Base-by-base conservation (phyloP, 2,329 filamentous ascomycete species). In the Metarhizium robertsii region DNA sequence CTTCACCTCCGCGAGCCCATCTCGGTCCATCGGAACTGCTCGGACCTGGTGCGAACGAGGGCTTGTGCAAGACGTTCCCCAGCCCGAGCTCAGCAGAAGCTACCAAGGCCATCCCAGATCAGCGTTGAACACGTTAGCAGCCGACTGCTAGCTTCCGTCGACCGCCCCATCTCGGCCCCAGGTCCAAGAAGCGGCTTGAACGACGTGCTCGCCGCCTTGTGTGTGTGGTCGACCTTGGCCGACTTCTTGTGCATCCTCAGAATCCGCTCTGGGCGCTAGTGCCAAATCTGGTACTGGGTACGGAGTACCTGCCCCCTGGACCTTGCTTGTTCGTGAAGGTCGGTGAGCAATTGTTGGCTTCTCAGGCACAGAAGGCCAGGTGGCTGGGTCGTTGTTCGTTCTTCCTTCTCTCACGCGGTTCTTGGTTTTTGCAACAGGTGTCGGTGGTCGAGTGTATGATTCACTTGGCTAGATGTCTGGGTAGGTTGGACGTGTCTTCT, bases 241-340 rank as follows among this genome's bases (percentile, higher is more conserved):
- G 8, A 40, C 38, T 16, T 40, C 1, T 4, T 25, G 11, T 53
- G 42, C 50, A 52, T 25, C 51, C 42, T 46, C 51, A 18, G 40
- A 42, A 50, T 50, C 53, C 36, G 53, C 36, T 50, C 45, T 34
- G 20, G 46, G 38, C 55, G 55, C 48, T 56, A 56, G 55, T 48
- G 42, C 48, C 55, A 47, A 40, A 56, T 56, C 38, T 47, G 51
- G 51, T 13, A 34, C 32, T 16, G 10, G 38, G 10, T 29, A 25
- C 20, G 20, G 20, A 25, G 20, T 25, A 11, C 47, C 38, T 16
- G 53, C 18, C 51, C 47, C 55, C 45, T 38, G 46, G 51, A 32
- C 36, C 13, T 40, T 16, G 38, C 10, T 40, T 40, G 38, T 40
- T 14, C 10, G 38, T 40, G 11, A 40, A 40, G 25, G 54, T 56